Percentiles rank a stretch among this genome's conserved stretches.
Evolutionary conservation across 2,329 filamentous ascomycete species (phyloP).

Genomic region (Eurotiales sp.): DNA sequence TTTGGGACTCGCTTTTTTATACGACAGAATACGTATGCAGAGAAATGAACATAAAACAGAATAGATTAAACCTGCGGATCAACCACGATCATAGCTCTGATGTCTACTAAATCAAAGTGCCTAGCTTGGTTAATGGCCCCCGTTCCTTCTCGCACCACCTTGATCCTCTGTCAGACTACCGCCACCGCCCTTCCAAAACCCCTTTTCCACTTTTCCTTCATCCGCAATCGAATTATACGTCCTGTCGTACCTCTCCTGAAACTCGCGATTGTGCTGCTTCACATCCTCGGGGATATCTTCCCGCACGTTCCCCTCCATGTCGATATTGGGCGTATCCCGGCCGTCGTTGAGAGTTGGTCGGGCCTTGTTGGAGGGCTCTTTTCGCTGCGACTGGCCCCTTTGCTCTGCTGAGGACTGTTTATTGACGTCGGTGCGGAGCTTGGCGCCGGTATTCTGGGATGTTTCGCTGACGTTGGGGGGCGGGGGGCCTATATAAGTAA

Average conservation of each 20-base stretch:
- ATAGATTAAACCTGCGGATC: not conserved
- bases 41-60: not conserved
- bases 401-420: not conserved
- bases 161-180: slow-evolving; percentile 2
- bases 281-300: slow-evolving; percentile 32
- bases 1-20: not conserved
- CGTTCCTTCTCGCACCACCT: not conserved
- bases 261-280: slow-evolving; percentile 31
- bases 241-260: slow-evolving; percentile 30
- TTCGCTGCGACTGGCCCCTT: slow-evolving; percentile 5
- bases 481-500: slow-evolving; percentile 4
- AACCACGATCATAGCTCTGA: too few relatives aligned
- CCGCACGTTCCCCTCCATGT: slow-evolving; percentile 24
- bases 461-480: slow-evolving; percentile 7
- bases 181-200: slow-evolving; percentile 16
- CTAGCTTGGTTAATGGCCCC: too few relatives aligned
- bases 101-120: too few relatives aligned
- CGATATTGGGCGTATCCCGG: slow-evolving; percentile 27
- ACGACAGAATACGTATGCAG: too few relatives aligned
- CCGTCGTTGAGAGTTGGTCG: slow-evolving; percentile 30
- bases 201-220: slow-evolving; percentile 22
- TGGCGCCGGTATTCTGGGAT: not conserved
- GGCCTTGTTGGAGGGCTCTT: slow-evolving; percentile 30
- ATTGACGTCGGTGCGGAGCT: not conserved
- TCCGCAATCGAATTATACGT: slow-evolving; percentile 30